Percentiles rank a stretch among this genome's conserved stretches.
Conservation (phyloP, 169 alveolate species). For the Neospora caninum region DNA sequence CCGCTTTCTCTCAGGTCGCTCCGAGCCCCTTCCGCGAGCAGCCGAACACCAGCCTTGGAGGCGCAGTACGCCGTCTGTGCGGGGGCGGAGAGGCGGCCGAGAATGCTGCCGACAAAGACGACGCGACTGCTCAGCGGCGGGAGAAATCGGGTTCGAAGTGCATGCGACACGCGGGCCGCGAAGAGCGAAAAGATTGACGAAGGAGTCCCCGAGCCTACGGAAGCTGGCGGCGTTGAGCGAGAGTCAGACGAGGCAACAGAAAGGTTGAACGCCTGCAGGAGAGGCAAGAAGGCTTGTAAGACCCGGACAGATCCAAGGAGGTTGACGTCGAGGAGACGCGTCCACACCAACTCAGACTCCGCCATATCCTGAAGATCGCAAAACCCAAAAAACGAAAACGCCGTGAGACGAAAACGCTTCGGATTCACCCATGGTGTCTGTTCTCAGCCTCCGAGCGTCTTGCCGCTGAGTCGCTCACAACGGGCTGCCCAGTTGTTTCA, state of each 20-base stretch:
- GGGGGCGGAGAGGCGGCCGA: not conserved
- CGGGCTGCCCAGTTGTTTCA: too few relatives aligned
- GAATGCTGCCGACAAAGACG: not conserved
- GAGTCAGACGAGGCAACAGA: not conserved
- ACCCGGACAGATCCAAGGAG: not conserved
- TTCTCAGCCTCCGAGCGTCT: too few relatives aligned
- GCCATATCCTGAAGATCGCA: too few relatives aligned
- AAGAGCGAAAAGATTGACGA: not conserved
- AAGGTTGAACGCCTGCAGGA: not conserved
- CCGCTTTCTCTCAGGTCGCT: not conserved
- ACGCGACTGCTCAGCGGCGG: not conserved
- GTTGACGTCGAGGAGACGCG: not conserved
- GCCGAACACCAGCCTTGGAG: not conserved
- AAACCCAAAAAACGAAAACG: too few relatives aligned
- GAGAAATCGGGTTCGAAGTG: not conserved
- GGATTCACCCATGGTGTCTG: too few relatives aligned
- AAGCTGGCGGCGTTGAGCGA: not conserved
- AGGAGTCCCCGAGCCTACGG: not conserved
- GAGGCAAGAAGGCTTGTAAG: not conserved
- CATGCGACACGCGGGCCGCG: too few relatives aligned
- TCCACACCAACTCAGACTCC: not conserved
- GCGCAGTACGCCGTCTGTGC: slow-evolving; percentile 16
- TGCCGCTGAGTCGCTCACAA: too few relatives aligned
- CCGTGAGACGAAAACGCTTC: too few relatives aligned
- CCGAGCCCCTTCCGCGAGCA: not conserved